These are phyloP conservation scores for Monilinia polystroma DNA, from an alignment of 2,329 filamentous ascomycete species.

Conservation along the genomic window DNA sequence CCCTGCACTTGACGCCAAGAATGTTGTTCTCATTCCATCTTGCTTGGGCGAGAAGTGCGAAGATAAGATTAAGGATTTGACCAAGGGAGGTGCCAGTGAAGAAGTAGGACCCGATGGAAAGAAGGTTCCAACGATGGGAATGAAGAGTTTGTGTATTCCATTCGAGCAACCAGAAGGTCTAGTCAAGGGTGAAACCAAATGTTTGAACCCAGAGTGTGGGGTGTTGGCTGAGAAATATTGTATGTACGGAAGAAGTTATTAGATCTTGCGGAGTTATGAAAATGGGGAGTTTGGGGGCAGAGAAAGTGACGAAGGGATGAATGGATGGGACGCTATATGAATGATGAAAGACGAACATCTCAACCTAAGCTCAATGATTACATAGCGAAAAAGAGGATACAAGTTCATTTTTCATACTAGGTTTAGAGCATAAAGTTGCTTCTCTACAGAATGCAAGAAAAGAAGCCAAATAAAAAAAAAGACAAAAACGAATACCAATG, in stretches of 20 bases:
- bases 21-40: conserved; percentile 88
- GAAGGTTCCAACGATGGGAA: conserved; percentile 71
- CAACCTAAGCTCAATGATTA: conserved; percentile 5
- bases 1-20: conserved; percentile 86
- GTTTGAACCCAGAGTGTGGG: conserved; percentile 83
- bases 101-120: conserved; percentile 41
- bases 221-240: conserved; percentile 79
- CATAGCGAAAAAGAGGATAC: neutral
- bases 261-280: conserved; percentile 21
- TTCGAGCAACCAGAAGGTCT: conserved; percentile 85
- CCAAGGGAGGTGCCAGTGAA: conserved; percentile 69
- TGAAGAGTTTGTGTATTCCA: conserved; percentile 74
- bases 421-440: neutral
- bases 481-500: neutral
- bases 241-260: conserved; percentile 76
- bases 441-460: conserved; percentile 4
- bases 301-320: neutral
- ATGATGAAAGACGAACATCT: conserved; percentile 20
- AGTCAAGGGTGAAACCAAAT: conserved; percentile 80
- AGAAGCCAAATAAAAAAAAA: neutral
- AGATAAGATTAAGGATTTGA: conserved; percentile 92
- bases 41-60: conserved; percentile 82
- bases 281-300: conserved; percentile 23
- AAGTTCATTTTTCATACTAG: neutral
- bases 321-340: conserved; percentile 10